Percentiles rank a stretch among this genome's conserved stretches.
phyloP scores from a whole-genome alignment of 208 protist species.

The Kentomonas sorsogonicus region DNA sequence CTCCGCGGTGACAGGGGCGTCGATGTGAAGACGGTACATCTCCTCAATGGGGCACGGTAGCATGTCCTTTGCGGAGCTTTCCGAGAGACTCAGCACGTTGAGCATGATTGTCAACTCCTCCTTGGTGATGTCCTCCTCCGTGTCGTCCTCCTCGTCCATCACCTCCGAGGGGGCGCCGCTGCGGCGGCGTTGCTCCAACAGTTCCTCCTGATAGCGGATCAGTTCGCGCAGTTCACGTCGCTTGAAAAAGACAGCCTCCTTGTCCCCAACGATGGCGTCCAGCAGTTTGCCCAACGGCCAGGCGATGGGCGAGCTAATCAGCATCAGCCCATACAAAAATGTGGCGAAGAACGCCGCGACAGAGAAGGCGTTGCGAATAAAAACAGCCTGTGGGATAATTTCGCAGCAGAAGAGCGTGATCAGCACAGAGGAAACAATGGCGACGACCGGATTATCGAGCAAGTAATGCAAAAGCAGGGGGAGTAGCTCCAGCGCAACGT shows the following conservation, averaged over 20 bases:
- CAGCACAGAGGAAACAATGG: slow-evolving; percentile 43
- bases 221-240: slow-evolving; percentile 51
- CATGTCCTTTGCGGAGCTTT: slow-evolving; percentile 43
- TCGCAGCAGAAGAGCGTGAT: slow-evolving; percentile 68
- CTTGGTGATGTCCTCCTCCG: slow-evolving; percentile 50
- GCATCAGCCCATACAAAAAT: slow-evolving; percentile 52
- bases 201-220: slow-evolving; percentile 53
- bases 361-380: slow-evolving; percentile 50
- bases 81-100: slow-evolving; percentile 59
- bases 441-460: slow-evolving; percentile 42
- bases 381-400: slow-evolving; percentile 68
- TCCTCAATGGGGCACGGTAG: slow-evolving; percentile 28
- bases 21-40: slow-evolving; percentile 48
- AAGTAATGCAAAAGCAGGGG: slow-evolving; percentile 56
- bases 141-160: slow-evolving; percentile 18
- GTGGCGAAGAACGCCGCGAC: slow-evolving; percentile 43
- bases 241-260: slow-evolving; percentile 52
- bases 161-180: slow-evolving; percentile 10
- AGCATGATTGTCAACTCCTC: slow-evolving; percentile 62
- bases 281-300: slow-evolving; percentile 67
- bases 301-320: slow-evolving; percentile 42
- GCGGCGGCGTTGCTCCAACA: slow-evolving; percentile 18
- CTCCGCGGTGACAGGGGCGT: slow-evolving; percentile 30
- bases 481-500: slow-evolving; percentile 65
- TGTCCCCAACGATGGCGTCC: slow-evolving; percentile 53